Percentiles rank a stretch among this genome's conserved stretches.
phyloP scores from a whole-genome alignment of 352 stramenopile genomes.

The Phytopythium vexans region DNA sequence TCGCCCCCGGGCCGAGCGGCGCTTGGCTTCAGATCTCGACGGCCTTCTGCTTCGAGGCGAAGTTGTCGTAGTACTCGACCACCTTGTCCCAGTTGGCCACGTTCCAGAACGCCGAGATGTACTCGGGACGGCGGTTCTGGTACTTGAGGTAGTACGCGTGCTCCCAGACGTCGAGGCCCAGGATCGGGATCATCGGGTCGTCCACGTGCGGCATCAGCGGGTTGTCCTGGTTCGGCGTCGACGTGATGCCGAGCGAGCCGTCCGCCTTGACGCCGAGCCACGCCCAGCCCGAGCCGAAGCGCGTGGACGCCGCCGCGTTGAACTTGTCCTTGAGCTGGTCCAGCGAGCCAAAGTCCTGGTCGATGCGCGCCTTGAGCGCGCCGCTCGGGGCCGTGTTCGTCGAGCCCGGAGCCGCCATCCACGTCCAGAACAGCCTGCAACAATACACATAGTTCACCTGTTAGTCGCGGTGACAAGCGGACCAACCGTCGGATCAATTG shows the following conservation, averaged over 20 bases:
- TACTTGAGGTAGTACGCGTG: slow-evolving; percentile 97
- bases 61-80: slow-evolving; percentile 90
- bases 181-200: slow-evolving; percentile 88
- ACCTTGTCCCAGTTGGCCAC: slow-evolving; percentile 95
- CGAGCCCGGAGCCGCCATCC: slow-evolving; percentile 78
- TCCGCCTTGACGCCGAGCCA: slow-evolving; percentile 88
- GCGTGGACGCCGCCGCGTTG: slow-evolving; percentile 76
- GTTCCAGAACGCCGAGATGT: slow-evolving; percentile 98
- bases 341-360: slow-evolving; percentile 89
- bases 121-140: slow-evolving; percentile 95
- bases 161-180: slow-evolving; percentile 96
- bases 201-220: slow-evolving; percentile 81
- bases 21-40: slow-evolving; percentile 76
- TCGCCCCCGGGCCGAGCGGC: slow-evolving; percentile 5
- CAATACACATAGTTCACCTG: neutral
- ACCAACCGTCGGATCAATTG: neutral
- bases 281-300: slow-evolving; percentile 90
- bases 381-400: slow-evolving; percentile 80
- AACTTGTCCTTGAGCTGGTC: slow-evolving; percentile 90
- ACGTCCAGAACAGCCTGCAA: slow-evolving; percentile 90
- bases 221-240: slow-evolving; percentile 96
- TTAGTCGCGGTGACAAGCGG: neutral
- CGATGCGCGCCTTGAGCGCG: slow-evolving; percentile 79
- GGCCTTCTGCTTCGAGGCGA: slow-evolving; percentile 79
- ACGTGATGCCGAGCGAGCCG: slow-evolving; percentile 93